phyloP scores from a whole-genome alignment of 1,284 basidiomycete genomes.

The Baeospora myosura region DNA sequence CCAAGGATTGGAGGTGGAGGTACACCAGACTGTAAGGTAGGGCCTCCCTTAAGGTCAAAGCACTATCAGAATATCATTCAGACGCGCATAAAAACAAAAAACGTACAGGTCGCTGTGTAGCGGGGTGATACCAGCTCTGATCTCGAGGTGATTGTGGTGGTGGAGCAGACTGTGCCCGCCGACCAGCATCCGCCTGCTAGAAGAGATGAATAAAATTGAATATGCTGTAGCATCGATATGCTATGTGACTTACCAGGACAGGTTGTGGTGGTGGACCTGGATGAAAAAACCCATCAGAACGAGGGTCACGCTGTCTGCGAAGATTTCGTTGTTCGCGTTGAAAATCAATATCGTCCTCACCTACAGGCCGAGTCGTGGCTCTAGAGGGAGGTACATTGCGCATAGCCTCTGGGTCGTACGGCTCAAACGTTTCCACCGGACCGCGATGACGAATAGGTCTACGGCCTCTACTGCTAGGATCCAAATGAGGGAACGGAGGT shows the following conservation, averaged over 20 bases:
- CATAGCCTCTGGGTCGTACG: too few relatives aligned
- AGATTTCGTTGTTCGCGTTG: not conserved
- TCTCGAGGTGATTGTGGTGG: not conserved
- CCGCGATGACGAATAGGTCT: too few relatives aligned
- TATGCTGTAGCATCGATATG: too few relatives aligned
- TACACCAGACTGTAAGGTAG: not conserved
- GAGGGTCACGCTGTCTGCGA: not conserved
- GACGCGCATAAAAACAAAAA: not conserved
- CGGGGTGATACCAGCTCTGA: not conserved
- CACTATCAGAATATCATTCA: not conserved
- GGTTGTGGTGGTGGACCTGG: not conserved
- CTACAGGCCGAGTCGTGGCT: not conserved
- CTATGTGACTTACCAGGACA: too few relatives aligned
- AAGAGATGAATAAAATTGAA: not conserved
- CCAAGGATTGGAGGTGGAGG: not conserved
- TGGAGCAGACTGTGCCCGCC: not conserved
- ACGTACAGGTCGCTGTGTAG: not conserved
- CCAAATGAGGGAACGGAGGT: slow-evolving; percentile 1
- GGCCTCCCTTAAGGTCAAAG: not conserved
- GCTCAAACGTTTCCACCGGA: too few relatives aligned
- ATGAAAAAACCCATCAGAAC: not conserved
- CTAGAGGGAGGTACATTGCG: not conserved
- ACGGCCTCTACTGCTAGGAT: too few relatives aligned
- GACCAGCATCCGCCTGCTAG: not conserved
- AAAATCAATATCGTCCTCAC: slow-evolving; percentile 1